Percentiles rank a stretch among this genome's conserved stretches.
Evolutionary conservation across 2,329 filamentous ascomycete species (phyloP).

Genomic region (Drechslerella coelobrocha): DNA sequence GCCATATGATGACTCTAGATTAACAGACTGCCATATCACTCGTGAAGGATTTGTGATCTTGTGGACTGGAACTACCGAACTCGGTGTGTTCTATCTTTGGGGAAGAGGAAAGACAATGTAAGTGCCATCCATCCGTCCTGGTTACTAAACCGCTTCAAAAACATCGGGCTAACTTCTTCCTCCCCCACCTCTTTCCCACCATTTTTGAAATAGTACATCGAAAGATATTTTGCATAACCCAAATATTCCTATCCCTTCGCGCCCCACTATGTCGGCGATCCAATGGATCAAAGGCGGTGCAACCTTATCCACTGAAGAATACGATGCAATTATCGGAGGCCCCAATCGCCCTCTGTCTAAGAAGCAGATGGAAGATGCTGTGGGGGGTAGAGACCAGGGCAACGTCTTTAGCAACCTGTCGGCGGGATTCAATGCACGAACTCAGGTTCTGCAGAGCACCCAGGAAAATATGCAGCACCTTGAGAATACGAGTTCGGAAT

Average conservation of each 20-base stretch:
- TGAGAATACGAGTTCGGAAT: conserved; percentile 79
- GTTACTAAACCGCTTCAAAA: background rate
- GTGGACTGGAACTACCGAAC: conserved; percentile 86
- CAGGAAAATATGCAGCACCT: conserved; percentile 84
- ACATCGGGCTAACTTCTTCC: background rate
- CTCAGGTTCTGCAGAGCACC: conserved; percentile 82
- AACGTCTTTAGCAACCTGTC: conserved; percentile 79
- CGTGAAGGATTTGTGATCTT: conserved; percentile 75
- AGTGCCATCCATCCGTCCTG: conserved; percentile 56
- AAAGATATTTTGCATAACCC: conserved; percentile 82
- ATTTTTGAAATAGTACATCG: conserved; percentile 36
- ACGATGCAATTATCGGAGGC: conserved; percentile 83
- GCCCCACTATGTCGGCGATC: conserved; percentile 91
- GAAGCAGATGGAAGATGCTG: conserved; percentile 80
- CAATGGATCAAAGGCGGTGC: conserved; percentile 98
- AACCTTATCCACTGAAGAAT: conserved; percentile 82
- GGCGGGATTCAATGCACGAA: conserved; percentile 85
- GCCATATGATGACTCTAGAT: conserved; percentile 15
- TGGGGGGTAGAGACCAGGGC: conserved; percentile 58
- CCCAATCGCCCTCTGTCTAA: conserved; percentile 87
- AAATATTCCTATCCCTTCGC: conserved; percentile 72
- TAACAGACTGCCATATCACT: conserved; percentile 47
- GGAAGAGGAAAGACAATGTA: conserved; percentile 72
- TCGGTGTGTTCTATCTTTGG: conserved; percentile 84
- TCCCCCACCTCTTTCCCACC: background rate